These are phyloP conservation scores for Colletotrichum limetticola DNA, from an alignment of 2,329 filamentous ascomycete genomes.

Conservation along the genomic window DNA sequence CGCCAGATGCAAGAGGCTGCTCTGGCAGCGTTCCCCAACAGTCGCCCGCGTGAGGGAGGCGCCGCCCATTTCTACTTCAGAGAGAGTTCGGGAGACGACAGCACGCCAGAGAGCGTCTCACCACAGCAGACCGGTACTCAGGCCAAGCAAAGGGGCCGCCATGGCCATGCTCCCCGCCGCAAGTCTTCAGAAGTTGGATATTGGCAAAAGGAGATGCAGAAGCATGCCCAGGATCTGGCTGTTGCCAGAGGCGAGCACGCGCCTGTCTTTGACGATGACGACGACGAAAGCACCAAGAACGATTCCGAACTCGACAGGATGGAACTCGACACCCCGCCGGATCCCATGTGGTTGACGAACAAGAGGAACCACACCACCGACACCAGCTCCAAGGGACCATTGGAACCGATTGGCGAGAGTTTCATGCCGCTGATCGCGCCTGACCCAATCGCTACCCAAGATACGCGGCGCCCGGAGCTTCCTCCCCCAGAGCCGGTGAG, in stretches of 20 bases:
- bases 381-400: not conserved
- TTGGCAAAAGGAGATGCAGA: conserved; percentile 84
- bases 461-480: conserved; percentile 16
- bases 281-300: conserved; percentile 35
- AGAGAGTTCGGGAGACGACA: conserved; percentile 70
- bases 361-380: conserved; percentile 38
- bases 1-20: conserved; percentile 82
- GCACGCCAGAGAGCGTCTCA: conserved; percentile 52
- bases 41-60: conserved; percentile 74
- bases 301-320: conserved; percentile 57
- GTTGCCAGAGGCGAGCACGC: conserved; percentile 50
- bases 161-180: conserved; percentile 53
- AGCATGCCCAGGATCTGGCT: conserved; percentile 75
- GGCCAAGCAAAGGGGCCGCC: conserved; percentile 33
- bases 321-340: conserved; percentile 51
- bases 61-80: conserved; percentile 78
- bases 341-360: conserved; percentile 54
- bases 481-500: conserved; percentile 12
- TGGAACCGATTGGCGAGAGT: conserved; percentile 33
- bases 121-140: conserved; percentile 41
- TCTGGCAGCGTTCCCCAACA: conserved; percentile 80
- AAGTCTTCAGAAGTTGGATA: conserved; percentile 75
- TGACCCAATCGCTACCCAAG: conserved; percentile 8
- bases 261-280: conserved; percentile 40
- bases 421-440: conserved; percentile 33